Evolutionary conservation across 23 red algal species (phyloP).

Genomic region (Gracilaria vermiculophylla): DNA sequence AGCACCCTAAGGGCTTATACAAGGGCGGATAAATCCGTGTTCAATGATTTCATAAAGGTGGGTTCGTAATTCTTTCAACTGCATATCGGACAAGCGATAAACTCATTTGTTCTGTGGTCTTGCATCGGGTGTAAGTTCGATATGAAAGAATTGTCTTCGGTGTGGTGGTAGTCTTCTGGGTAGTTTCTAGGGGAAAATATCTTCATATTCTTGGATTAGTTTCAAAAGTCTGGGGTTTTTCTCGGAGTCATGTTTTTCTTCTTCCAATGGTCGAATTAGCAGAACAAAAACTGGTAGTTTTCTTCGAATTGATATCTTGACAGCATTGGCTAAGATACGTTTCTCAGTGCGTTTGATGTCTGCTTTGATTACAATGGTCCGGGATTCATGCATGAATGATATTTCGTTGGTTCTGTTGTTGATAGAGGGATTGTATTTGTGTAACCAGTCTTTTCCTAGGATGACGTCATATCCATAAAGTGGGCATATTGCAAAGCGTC

Average conservation of each 20-base stretch:
- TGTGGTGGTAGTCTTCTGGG: slow-evolving; percentile 18
- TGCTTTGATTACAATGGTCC: no score
- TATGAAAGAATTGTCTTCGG: not conserved
- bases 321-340: not conserved
- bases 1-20: slow-evolving; percentile 4
- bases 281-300: not conserved
- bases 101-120: no score
- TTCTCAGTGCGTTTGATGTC: not conserved
- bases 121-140: no score
- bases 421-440: slow-evolving; percentile 1
- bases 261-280: not conserved
- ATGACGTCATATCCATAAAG: no score
- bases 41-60: not conserved
- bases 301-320: not conserved
- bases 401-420: slow-evolving; percentile 3
- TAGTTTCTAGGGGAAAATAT: slow-evolving; percentile 5
- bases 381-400: no score
- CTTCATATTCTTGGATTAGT: not conserved
- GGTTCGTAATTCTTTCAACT: no score
- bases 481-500: not conserved
- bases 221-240: no score
- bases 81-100: no score
- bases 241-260: not conserved
- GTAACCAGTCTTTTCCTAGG: slow-evolving; percentile 6
- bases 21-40: slow-evolving; percentile 6